phyloP scores from a whole-genome alignment of 306 rosid species.

The Canavalia gladiata region DNA sequence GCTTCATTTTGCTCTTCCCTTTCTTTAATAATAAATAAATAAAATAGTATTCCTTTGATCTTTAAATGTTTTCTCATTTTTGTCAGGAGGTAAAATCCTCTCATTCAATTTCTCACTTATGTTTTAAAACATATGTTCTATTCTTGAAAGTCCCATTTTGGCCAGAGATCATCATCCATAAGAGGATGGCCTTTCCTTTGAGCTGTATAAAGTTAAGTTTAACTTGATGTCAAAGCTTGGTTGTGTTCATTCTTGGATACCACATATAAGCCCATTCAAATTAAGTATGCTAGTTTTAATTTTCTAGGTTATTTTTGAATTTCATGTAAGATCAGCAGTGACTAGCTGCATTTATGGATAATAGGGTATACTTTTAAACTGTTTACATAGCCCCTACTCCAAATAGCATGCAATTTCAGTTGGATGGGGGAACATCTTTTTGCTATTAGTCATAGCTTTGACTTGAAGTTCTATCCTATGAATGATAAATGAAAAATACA shows the following conservation, averaged over 20 bases:
- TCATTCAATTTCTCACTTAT: not conserved
- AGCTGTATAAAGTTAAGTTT: not conserved
- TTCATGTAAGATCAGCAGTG: slow-evolving; percentile 12
- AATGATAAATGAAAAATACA: slow-evolving; percentile 22
- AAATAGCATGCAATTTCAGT: not conserved
- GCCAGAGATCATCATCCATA: not conserved
- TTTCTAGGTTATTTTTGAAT: not conserved
- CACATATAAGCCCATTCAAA: slow-evolving; percentile 6
- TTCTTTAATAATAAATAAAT: not conserved
- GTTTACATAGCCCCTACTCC: not conserved
- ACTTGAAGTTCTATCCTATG: slow-evolving; percentile 9
- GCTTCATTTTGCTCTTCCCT: not conserved
- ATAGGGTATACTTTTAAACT: not conserved
- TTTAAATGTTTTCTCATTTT: not conserved
- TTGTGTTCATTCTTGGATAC: slow-evolving; percentile 14
- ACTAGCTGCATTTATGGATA: slow-evolving; percentile 20
- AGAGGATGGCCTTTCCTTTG: slow-evolving; percentile 3
- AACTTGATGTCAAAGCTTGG: not conserved
- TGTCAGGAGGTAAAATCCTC: slow-evolving; percentile 3
- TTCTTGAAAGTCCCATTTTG: not conserved
- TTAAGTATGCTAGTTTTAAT: slow-evolving; percentile 7
- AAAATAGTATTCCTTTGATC: not conserved
- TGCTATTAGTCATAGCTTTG: slow-evolving; percentile 22
- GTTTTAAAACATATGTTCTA: not conserved
- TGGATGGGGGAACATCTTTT: not conserved